Percentiles rank a stretch among this genome's conserved stretches.
Evolutionary conservation across 768 basidiomycete species (phyloP).

Genomic region (Lactarius evosmus): DNA sequence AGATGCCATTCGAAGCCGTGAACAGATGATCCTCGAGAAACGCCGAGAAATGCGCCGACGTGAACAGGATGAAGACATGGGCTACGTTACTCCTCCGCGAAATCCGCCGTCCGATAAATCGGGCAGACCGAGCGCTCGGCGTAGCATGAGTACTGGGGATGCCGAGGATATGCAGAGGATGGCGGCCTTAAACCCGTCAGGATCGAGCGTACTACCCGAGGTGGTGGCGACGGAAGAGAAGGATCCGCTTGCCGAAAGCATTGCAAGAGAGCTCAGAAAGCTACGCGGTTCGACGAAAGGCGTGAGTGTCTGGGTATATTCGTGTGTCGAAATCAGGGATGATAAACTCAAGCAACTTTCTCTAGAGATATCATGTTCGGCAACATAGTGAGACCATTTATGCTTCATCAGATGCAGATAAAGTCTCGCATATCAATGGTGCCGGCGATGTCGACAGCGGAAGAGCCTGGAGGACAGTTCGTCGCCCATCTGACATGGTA

Average conservation of each 20-base stretch:
- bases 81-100: constrained; percentile 36
- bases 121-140: constrained; percentile 51
- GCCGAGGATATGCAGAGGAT: constrained; percentile 42
- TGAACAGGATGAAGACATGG: constrained; percentile 47
- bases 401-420: constrained; percentile 66
- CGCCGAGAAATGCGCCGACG: constrained; percentile 57
- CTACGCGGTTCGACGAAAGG: constrained; percentile 46
- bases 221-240: constrained; percentile 43
- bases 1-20: constrained; percentile 62
- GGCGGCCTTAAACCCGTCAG: constrained; percentile 37
- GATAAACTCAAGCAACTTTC: constrained; percentile 7
- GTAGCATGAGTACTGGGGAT: constrained; percentile 80
- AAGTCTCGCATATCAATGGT: constrained; percentile 62
- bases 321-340: constrained; percentile 4
- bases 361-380: constrained; percentile 76
- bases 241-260: constrained; percentile 62
- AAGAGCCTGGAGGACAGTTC: constrained; percentile 81
- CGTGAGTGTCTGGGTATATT: constrained; percentile 38
- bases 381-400: constrained; percentile 76
- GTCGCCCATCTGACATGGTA: constrained; percentile 94
- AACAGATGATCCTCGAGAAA: constrained; percentile 69
- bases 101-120: constrained; percentile 17
- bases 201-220: constrained; percentile 38
- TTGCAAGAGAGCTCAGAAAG: constrained; percentile 69
- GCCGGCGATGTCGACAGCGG: constrained; percentile 83